A percentile compares a stretch with the other conserved stretches of the same genome.
Evolutionary conservation across 1,284 basidiomycete genomes (phyloP).

Genomic region (Apiotrichum siamense): DNA sequence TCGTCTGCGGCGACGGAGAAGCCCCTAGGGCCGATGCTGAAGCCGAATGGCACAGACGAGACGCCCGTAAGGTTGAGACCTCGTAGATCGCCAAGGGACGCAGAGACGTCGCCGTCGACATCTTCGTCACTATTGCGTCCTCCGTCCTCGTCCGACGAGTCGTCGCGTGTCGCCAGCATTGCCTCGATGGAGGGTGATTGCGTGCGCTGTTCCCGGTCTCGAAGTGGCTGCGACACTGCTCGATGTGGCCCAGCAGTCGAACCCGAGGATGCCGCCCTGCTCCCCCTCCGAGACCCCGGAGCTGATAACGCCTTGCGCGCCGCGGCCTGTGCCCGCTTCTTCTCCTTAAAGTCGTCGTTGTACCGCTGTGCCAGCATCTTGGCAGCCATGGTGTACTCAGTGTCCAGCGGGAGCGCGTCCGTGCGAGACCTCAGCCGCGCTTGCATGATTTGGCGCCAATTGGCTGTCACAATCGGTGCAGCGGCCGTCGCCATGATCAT

Average conservation of each 20-base stretch:
- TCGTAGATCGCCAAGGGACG: background rate
- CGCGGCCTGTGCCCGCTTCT: background rate
- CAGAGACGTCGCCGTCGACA: background rate
- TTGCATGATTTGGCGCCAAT: constrained; percentile 25
- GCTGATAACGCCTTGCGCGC: background rate
- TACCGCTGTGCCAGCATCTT: constrained; percentile 20
- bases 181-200: constrained; percentile 18
- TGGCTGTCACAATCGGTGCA: constrained; percentile 17
- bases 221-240: background rate
- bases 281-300: background rate
- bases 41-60: constrained; percentile 18
- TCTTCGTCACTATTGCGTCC: constrained; percentile 14
- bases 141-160: constrained; percentile 26
- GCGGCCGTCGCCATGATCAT: constrained; percentile 21
- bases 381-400: constrained; percentile 22
- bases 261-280: background rate
- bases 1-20: constrained; percentile 11
- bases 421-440: constrained; percentile 15
- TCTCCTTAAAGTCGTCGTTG: background rate
- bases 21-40: constrained; percentile 28
- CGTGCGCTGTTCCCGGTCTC: background rate
- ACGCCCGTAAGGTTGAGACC: background rate
- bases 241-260: too few relatives aligned
- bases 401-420: constrained; percentile 15
- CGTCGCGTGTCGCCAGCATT: constrained; percentile 19